These are phyloP conservation scores for Eragrostis curvula DNA, from an alignment of 176 grass and related monocot species.

Conservation along the genomic window DNA sequence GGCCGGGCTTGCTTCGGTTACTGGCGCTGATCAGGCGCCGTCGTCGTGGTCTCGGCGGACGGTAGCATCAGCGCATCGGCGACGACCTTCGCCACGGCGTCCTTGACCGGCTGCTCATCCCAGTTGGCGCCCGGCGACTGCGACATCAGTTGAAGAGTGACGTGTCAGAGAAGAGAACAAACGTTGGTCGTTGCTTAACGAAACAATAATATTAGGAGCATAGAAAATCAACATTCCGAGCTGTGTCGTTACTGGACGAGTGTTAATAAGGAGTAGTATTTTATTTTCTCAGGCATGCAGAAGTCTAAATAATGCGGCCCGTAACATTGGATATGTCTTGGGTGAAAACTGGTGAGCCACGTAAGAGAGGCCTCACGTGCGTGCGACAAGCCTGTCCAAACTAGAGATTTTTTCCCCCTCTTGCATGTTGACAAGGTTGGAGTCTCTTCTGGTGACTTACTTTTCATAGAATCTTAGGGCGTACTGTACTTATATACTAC, in stretches of 20 bases:
- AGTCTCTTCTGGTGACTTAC: not conserved
- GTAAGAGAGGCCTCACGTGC: not conserved
- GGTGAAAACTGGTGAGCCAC: not conserved
- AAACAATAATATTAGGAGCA: not conserved
- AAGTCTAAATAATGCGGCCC: too few species aligned
- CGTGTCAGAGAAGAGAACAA: not conserved
- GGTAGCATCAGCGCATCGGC: not conserved
- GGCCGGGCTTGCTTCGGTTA: too few species aligned
- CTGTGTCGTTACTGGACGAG: not conserved
- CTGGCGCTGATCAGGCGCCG: not conserved
- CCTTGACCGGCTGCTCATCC: slow-evolving; percentile 34
- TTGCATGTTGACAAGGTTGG: not conserved
- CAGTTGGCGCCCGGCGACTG: slow-evolving; percentile 25
- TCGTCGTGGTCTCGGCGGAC: not conserved
- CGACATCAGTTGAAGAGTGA: not conserved
- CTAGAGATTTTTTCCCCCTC: not conserved
- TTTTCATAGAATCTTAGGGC: not conserved
- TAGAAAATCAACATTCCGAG: not conserved
- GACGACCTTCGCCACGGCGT: slow-evolving; percentile 44
- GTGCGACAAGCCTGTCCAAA: not conserved
- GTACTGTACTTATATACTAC: too few species aligned
- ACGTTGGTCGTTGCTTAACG: not conserved
- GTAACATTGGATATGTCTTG: not conserved
- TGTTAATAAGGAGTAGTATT: not conserved
- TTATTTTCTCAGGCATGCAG: not conserved